phyloP scores from a whole-genome alignment of 768 basidiomycete species.

The Botryobasidium botryosum region DNA sequence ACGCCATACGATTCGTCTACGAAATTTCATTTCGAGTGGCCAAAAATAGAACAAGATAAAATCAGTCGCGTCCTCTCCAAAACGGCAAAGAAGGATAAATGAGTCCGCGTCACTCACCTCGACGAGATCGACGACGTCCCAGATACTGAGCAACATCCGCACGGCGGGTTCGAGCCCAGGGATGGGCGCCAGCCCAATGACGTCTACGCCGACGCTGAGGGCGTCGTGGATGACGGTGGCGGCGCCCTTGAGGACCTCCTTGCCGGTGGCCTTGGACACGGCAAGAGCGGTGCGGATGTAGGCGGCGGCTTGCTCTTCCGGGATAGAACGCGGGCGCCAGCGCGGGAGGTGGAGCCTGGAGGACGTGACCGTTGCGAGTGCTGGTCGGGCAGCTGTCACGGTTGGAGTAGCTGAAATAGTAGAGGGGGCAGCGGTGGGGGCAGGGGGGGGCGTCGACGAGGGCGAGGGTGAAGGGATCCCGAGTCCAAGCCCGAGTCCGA shows the following conservation, averaged over 20 bases:
- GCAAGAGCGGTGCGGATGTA: not conserved
- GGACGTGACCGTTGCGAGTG: too few relatives aligned
- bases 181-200: conserved; percentile 35
- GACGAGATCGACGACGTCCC: conserved; percentile 42
- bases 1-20: conserved; percentile 50
- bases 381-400: too few relatives aligned
- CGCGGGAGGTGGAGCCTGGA: too few relatives aligned
- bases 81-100: not conserved
- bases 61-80: too few relatives aligned
- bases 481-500: too few relatives aligned
- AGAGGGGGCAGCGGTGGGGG: too few relatives aligned
- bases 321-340: too few relatives aligned
- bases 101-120: conserved; percentile 30
- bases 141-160: conserved; percentile 37
- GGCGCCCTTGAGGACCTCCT: not conserved
- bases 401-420: too few relatives aligned
- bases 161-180: conserved; percentile 38
- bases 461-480: too few relatives aligned
- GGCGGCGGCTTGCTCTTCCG: not conserved
- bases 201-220: not conserved
- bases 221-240: not conserved
- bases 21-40: not conserved
- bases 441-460: too few relatives aligned
- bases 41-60: not conserved
- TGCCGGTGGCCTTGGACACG: not conserved